Conservation (phyloP, 176 grass and related monocot genomes). For the Oryza coarctata region DNA sequence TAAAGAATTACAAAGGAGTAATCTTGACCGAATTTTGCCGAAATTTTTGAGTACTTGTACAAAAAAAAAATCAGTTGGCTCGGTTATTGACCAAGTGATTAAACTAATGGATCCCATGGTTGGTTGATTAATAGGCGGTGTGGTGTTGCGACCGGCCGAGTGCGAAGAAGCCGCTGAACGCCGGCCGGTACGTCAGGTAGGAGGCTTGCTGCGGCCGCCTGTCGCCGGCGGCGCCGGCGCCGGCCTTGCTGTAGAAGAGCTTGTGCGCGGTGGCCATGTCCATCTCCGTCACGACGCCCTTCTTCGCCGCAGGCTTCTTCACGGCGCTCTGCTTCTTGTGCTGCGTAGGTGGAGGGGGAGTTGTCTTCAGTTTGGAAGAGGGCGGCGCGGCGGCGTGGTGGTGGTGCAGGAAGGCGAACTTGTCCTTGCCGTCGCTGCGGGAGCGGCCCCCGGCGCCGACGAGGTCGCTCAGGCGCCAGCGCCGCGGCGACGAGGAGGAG, state of each 20-base stretch:
- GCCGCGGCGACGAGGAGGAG: conserved; percentile 27
- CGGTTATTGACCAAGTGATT: neutral
- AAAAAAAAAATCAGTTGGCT: neutral
- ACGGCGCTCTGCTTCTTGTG: conserved; percentile 21
- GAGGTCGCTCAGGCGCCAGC: conserved; percentile 48
- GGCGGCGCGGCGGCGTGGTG: neutral
- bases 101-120: neutral
- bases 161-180: conserved; percentile 51
- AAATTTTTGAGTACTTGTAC: neutral
- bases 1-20: neutral
- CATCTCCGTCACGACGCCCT: conserved; percentile 15
- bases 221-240: neutral
- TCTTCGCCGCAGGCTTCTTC: conserved; percentile 10
- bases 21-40: neutral
- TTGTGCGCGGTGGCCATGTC: conserved; percentile 66
- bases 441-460: conserved; percentile 38
- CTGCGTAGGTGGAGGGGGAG: neutral
- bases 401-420: conserved; percentile 59
- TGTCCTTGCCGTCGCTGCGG: conserved; percentile 75
- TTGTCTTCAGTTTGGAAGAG: neutral
- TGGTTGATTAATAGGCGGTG: conserved; percentile 23
- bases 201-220: conserved; percentile 28
- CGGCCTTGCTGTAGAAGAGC: conserved; percentile 55
- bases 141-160: conserved; percentile 50
- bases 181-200: conserved; percentile 57